Evolutionary conservation across 495 filamentous ascomycete genomes (phyloP).

Genomic region (Aspergillus wentii): DNA sequence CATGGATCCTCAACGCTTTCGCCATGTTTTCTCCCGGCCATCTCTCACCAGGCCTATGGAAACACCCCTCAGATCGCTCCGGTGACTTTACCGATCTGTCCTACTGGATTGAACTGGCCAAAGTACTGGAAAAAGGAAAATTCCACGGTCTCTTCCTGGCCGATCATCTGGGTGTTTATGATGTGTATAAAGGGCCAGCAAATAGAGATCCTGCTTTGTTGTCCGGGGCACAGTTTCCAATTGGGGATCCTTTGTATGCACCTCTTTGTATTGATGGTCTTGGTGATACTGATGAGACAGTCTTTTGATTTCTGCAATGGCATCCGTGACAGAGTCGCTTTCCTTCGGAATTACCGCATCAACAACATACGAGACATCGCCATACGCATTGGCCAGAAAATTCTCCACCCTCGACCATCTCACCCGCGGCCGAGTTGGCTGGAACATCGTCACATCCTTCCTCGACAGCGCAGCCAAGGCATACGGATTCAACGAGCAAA

Average conservation of each 20-base stretch:
- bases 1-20: slow-evolving; percentile 20
- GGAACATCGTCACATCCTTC: slow-evolving; percentile 54
- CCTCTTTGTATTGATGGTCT: too few species aligned
- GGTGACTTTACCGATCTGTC: slow-evolving; percentile 10
- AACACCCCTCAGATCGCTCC: slow-evolving; percentile 9
- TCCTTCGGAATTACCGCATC: slow-evolving; percentile 29
- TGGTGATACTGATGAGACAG: too few species aligned
- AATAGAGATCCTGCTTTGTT: slow-evolving; percentile 22
- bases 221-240: slow-evolving; percentile 41
- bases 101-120: slow-evolving; percentile 16
- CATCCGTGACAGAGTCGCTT: slow-evolving; percentile 22
- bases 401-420: slow-evolving; percentile 52
- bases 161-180: slow-evolving; percentile 44
- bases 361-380: slow-evolving; percentile 41
- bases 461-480: slow-evolving; percentile 43
- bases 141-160: slow-evolving; percentile 51
- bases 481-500: slow-evolving; percentile 40
- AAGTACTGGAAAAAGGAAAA: slow-evolving; percentile 17
- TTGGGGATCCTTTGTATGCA: slow-evolving; percentile 38
- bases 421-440: slow-evolving; percentile 46
- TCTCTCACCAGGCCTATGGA: slow-evolving; percentile 16
- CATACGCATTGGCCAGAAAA: slow-evolving; percentile 43
- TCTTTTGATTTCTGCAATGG: slow-evolving; percentile 22
- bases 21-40: slow-evolving; percentile 18
- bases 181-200: slow-evolving; percentile 42